Evolutionary conservation across 2,329 filamentous ascomycete genomes (phyloP), one percentile per base, ranked within the genome.

Genomic region (Ceratocystis papillata): DNA sequence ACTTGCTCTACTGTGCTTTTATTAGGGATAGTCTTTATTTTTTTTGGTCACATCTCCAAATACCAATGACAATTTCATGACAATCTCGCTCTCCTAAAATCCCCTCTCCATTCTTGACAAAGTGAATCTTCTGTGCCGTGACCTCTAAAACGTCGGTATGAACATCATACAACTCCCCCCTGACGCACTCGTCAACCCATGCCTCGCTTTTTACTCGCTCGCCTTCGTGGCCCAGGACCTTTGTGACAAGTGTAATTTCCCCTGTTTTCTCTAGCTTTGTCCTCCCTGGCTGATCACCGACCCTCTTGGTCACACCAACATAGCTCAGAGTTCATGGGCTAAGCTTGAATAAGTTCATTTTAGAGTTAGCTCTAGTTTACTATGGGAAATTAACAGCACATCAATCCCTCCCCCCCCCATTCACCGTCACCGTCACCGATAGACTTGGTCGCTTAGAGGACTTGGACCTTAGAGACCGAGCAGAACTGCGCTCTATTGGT

Each of bases 31-130:
- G 57, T 25, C 46, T 17, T 48, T 33, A 48, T 48, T 46, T 46
- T 65, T 61, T 48, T 63, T 64, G 30, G 28, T 41, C 33, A 33
- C 28, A 17, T 20, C 12, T 46, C 44, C 60, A 62, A 37, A 62
- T 48, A 17, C 53, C 53, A 57, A 57, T 57, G 53, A 33, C 25
- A 57, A 57, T 57, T 17, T 57, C 12, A 57, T 30, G 53, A 57
- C 15, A 33, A 15, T 10, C 53, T 57, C 28, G 17, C 12, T 33
- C 30, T n/a, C 25, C 33, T 37, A 10, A 3, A 10, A 3, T 37
- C 8, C 8, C 1, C 33, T 37, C 33, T 8, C 2, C 33, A 37
- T 37, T 37, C 33, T 37, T 1, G 33, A 37, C 2, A 37, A 37
- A 2, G 33, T 37, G 8, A 37, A 37, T 37, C 63, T 25, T 25